Base-by-base conservation (phyloP, 2,329 filamentous ascomycete genomes). In the Xylariaceae sp. region DNA sequence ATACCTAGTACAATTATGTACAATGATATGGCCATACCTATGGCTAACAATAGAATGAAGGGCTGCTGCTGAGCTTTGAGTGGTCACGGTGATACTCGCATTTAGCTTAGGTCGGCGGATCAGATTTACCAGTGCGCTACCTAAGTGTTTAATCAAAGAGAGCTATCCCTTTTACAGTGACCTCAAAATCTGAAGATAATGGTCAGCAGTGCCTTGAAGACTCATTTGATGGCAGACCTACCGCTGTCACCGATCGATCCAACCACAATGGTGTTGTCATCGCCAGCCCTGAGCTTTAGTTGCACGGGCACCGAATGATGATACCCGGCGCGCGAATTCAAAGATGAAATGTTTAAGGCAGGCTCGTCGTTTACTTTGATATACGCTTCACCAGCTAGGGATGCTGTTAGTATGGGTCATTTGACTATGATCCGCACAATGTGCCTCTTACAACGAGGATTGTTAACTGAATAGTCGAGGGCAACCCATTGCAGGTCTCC, bases 241-340 rank as follows among this genome's bases (percentile, higher is more conserved):
- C 63, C 59, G 43, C 57, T 48, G 10, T 53, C 47, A 3, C 68
- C 67, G n/a, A 52, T 54, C 6, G 62, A 63, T 7, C 68, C 68
- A 44, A 71, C 62, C 5, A 49, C 61, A 41, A 71, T 66, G 5
- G 61, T 69, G 45, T 71, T 70, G n/a, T 52, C 58, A 39, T 65
- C 62, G 1, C 63, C 68, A 6, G 42, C 46, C 44, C 55, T 55
- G 15, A 70, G 52, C 15, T 49, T 57, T 19, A 71, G 52, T 45
- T 66, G 62, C 11, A 71, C 56, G 1, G 68, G 68, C 6, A 69
- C 62, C 7, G 62, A 58, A 32, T 65, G 55, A 33, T 69, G 66
- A 44, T 63, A 67, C 14, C 68, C 68, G 14, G 68, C 68, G 12
- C 66, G 62, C 6, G 61, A 65, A 54, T 71, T 71, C 30, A 70